phyloP scores from a whole-genome alignment of 2,329 filamentous ascomycete genomes.

The Paecilomyces sp. region DNA sequence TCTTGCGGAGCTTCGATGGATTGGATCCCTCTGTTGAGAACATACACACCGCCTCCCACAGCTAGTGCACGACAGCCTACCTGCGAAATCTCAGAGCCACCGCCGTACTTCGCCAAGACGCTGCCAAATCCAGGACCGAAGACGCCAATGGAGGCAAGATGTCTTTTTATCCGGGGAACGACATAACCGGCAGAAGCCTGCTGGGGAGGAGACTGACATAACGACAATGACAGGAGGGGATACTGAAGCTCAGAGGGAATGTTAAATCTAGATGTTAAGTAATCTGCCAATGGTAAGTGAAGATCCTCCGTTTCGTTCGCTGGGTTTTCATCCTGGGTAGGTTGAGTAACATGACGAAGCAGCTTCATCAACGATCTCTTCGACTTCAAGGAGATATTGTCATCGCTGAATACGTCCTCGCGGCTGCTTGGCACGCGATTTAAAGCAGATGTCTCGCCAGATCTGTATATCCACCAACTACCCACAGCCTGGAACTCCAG shows the following conservation, averaged over 20 bases:
- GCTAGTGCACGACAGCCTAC: slow-evolving; percentile 85
- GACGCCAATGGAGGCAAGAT: slow-evolving; percentile 77
- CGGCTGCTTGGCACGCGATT: slow-evolving; percentile 76
- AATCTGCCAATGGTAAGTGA: slow-evolving; percentile 46
- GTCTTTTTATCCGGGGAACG: slow-evolving; percentile 65
- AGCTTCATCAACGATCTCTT: slow-evolving; percentile 92
- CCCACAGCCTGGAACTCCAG: slow-evolving; percentile 91
- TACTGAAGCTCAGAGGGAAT: slow-evolving; percentile 62
- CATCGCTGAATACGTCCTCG: slow-evolving; percentile 83
- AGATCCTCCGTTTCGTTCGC: slow-evolving; percentile 49
- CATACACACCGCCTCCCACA: slow-evolving; percentile 85
- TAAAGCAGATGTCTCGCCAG: slow-evolving; percentile 34
- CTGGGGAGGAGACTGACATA: slow-evolving; percentile 56
- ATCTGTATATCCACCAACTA: slow-evolving; percentile 72
- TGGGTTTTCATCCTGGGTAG: slow-evolving; percentile 50
- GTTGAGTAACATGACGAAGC: slow-evolving; percentile 69
- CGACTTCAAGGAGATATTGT: slow-evolving; percentile 65
- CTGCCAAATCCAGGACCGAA: slow-evolving; percentile 87
- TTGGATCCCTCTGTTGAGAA: slow-evolving; percentile 65
- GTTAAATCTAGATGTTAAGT: slow-evolving; percentile 50
- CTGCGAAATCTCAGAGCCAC: slow-evolving; percentile 80
- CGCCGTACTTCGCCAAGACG: slow-evolving; percentile 88
- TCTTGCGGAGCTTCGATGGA: slow-evolving; percentile 10
- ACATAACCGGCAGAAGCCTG: slow-evolving; percentile 60
- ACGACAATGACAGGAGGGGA: slow-evolving; percentile 61